Conservation (phyloP, 2,329 filamentous ascomycete genomes). For the Myriosclerotinia scirpicola region DNA sequence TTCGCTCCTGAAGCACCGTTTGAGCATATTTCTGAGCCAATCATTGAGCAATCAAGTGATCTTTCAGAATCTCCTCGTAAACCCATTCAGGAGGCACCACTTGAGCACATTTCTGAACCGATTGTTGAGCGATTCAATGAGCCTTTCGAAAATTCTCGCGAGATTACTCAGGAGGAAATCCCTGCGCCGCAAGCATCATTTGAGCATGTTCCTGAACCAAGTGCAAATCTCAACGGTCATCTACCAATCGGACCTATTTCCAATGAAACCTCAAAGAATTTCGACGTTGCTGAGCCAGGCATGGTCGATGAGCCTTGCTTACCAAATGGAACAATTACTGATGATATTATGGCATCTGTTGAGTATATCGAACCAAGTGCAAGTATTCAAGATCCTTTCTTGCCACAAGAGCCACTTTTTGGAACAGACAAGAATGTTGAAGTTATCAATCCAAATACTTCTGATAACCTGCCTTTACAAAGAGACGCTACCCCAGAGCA, state of each 20-base stretch:
- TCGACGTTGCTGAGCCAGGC: not conserved
- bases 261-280: not conserved
- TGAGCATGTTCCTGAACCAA: not conserved
- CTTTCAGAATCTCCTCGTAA: too few relatives aligned
- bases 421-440: not conserved
- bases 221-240: not conserved
- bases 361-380: not conserved
- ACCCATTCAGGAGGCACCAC: not conserved
- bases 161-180: not conserved
- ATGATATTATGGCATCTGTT: conserved; percentile 1
- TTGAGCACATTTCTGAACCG: not conserved
- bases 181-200: conserved; percentile 1
- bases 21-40: not conserved
- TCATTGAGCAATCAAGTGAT: not conserved
- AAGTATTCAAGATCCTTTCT: not conserved
- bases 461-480: not conserved
- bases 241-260: not conserved
- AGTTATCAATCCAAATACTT: not conserved
- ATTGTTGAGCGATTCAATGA: not conserved
- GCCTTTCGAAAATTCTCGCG: not conserved
- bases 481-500: not conserved
- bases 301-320: not conserved
- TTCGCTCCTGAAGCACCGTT: too few relatives aligned
- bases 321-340: not conserved
- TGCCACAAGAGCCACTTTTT: not conserved